phyloP scores from a whole-genome alignment of 2,329 filamentous ascomycete genomes.

The Cladobotryum protrusum region DNA sequence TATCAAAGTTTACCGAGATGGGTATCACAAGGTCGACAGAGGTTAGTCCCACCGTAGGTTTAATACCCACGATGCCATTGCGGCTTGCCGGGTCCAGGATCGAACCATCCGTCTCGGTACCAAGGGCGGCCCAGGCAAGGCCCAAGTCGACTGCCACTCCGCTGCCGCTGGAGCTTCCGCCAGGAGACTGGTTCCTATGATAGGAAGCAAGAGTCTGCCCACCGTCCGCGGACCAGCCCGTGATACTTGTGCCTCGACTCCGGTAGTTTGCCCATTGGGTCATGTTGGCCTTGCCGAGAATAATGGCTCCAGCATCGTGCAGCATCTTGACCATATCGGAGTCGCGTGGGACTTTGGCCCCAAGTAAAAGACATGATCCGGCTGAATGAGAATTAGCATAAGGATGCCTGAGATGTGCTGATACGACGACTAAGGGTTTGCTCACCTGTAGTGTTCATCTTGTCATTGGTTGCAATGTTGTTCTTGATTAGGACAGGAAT shows the following conservation, averaged over 20 bases:
- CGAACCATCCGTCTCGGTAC: conserved; percentile 50
- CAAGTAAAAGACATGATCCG: conserved; percentile 52
- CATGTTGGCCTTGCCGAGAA: conserved; percentile 59
- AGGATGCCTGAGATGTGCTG: too few species aligned
- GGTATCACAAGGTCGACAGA: conserved; percentile 58
- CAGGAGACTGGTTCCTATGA: conserved; percentile 53
- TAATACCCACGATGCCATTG: conserved; percentile 61
- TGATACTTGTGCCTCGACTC: conserved; percentile 45
- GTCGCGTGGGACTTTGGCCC: conserved; percentile 49
- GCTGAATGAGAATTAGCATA: conserved; percentile 19
- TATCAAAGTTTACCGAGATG: conserved; percentile 56
- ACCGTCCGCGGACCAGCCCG: conserved; percentile 58
- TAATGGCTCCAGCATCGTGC: conserved; percentile 51
- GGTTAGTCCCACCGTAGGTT: conserved; percentile 60
- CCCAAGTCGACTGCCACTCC: conserved; percentile 54
- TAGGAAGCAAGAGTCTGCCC: conserved; percentile 58
- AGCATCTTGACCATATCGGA: conserved; percentile 53
- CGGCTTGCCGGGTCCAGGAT: conserved; percentile 47
- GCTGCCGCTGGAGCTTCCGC: conserved; percentile 55
- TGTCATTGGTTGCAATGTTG: conserved; percentile 55
- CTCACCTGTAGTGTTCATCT: conserved; percentile 48
- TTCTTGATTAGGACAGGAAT: conserved; percentile 61
- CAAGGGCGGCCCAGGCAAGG: conserved; percentile 51
- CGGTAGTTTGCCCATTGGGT: conserved; percentile 59
- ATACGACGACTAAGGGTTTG: neutral